These are phyloP conservation scores for Macrocystidia cucumis DNA, from an alignment of 1,284 basidiomycete genomes.

Conservation along the genomic window DNA sequence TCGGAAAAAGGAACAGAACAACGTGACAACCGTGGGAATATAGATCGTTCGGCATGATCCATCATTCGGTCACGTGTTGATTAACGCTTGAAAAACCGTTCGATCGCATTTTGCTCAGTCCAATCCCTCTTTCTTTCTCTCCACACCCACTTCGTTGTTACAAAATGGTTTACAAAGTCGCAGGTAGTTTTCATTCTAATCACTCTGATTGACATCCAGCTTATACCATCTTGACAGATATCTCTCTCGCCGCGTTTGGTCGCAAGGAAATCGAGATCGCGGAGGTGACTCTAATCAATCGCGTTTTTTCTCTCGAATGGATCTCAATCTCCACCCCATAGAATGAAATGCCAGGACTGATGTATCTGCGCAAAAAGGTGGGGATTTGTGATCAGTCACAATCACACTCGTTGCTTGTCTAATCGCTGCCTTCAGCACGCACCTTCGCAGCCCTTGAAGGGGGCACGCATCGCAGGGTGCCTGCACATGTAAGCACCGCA, in stretches of 20 bases:
- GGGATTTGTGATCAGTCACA: constrained; percentile 4
- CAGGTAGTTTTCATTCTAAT: constrained; percentile 40
- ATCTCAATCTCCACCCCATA: constrained; percentile 20
- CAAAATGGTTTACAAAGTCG: constrained; percentile 79
- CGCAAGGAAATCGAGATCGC: constrained; percentile 99
- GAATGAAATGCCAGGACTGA: constrained; percentile 93
- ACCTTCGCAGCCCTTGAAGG: constrained; percentile 81
- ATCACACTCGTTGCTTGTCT: too few species aligned
- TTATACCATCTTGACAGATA: constrained; percentile 40
- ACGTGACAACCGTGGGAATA: too few species aligned
- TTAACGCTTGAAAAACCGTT: constrained; percentile 30
- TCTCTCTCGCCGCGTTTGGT: constrained; percentile 94
- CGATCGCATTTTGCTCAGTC: constrained; percentile 28
- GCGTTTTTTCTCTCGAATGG: constrained; percentile 11
- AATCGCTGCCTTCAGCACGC: too few species aligned
- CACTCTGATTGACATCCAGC: neutral
- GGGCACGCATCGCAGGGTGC: constrained; percentile 95
- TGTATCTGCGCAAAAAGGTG: constrained; percentile 85
- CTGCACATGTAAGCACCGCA: constrained; percentile 77
- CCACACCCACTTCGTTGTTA: constrained; percentile 10
- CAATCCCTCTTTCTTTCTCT: constrained; percentile 26
- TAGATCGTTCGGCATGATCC: too few species aligned
- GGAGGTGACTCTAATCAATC: constrained; percentile 47
- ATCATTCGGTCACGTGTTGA: constrained; percentile 26
- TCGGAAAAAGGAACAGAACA: too few species aligned